Evolutionary conservation across 139 green algal genomes (phyloP).

Genomic region (Deuterostichococcus epilithicus): DNA sequence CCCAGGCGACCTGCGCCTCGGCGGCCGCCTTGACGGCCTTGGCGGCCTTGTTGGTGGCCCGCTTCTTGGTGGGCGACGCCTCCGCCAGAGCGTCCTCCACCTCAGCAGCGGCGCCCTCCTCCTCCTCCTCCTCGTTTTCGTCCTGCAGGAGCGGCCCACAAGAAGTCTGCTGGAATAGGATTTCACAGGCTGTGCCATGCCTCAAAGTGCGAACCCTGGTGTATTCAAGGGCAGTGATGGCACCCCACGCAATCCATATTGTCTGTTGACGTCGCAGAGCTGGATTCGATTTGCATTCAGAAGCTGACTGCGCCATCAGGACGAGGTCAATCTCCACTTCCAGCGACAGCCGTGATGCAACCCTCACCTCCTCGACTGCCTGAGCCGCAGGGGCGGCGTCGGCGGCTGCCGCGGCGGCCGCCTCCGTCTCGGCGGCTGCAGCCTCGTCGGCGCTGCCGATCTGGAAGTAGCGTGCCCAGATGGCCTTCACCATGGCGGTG

Average conservation of each 20-base stretch:
- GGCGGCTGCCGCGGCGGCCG: background rate
- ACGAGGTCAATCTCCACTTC: too few species aligned
- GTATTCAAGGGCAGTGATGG: too few species aligned
- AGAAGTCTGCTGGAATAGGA: too few species aligned
- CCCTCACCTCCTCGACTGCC: slow-evolving; percentile 4
- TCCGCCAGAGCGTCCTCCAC: slow-evolving; percentile 49
- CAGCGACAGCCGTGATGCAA: background rate
- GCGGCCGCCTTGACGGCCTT: background rate
- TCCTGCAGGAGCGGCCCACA: slow-evolving; percentile 65
- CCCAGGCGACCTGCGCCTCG: slow-evolving; percentile 25
- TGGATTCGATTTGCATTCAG: too few species aligned
- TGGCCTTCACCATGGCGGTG: slow-evolving; percentile 82
- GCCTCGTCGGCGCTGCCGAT: slow-evolving; percentile 3
- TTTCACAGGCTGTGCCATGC: too few species aligned
- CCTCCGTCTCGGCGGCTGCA: slow-evolving; percentile 22
- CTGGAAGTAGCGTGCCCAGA: slow-evolving; percentile 81
- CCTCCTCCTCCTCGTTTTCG: slow-evolving; percentile 62
- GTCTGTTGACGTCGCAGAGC: too few species aligned
- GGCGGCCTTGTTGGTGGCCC: slow-evolving; percentile 7
- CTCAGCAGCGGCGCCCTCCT: slow-evolving; percentile 32
- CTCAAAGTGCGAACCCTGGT: too few species aligned
- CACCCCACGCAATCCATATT: too few species aligned
- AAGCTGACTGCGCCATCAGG: too few species aligned
- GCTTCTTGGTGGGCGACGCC: slow-evolving; percentile 4
- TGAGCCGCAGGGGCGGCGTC: slow-evolving; percentile 2